Evolutionary conservation across 768 basidiomycete species (phyloP), one percentile per base, ranked within the genome.

Genomic region (Collybia nuda): DNA sequence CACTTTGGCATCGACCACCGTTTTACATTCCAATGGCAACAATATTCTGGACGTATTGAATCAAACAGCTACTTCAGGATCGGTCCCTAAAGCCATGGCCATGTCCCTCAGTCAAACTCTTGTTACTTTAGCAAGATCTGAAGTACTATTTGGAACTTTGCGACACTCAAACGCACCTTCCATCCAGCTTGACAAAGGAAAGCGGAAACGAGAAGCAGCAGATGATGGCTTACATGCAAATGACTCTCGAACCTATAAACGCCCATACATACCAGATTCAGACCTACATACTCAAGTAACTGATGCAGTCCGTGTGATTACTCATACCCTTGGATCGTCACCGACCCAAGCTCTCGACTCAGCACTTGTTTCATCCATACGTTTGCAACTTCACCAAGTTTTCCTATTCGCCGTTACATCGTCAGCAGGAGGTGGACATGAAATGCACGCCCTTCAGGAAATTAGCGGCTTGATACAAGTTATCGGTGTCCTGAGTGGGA

Each of bases 381-480:
- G 88, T 50, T 67, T 81, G 11, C 82, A 81, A 29, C 76, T 91
- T 12, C 88, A 91, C 54, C 88, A 90, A 55, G 72, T 90, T 8
- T 90, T 90, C 62, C 72, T 90, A 23, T 92, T 91, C 62, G 80
- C 85, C 1, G 82, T 89, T 51, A 90, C 86, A 9, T 87, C 84
- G 29, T 82, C 83, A 11, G 67, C 79, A 5, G 66, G 70, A 22
- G 76, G 75, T 22, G 83, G 79, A 24, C 69, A 67, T 42, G 77
- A 78, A 45, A 80, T 78, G 70, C 77, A 79, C 49, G 71, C 75
- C 0, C 68, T 91, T 1, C 87, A 88, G 62, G 89, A 92, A 65
- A 80, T 91, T 36, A 80, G 84, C 38, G 87, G 86, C n/a, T 74
- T 92, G 46, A 87, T 91, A 50, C 89, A 91, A 58, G 86, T 90